Evolutionary conservation across 805 yeast species (phyloP).

Genomic region (Yarrowia divulgata): DNA sequence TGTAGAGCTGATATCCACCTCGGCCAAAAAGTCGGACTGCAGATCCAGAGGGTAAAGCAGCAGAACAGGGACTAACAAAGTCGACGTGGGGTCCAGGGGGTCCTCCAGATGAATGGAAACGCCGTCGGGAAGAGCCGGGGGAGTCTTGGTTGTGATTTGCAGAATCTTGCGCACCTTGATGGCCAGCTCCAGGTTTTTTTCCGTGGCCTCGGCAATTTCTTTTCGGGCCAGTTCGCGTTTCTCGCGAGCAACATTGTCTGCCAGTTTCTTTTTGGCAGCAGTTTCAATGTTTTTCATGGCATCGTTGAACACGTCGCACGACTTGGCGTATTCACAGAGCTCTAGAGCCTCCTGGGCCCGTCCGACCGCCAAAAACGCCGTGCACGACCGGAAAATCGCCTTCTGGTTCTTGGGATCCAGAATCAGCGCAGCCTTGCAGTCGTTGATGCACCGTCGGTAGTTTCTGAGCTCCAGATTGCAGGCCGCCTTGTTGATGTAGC

Average conservation of each 20-base stretch:
- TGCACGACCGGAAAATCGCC: conserved; percentile 85
- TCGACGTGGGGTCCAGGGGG: conserved; percentile 60
- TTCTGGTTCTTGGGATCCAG: conserved; percentile 75
- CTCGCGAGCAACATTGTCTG: conserved; percentile 41
- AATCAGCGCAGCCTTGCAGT: conserved; percentile 74
- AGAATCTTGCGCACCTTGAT: conserved; percentile 64
- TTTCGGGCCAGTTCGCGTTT: conserved; percentile 47
- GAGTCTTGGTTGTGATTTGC: conserved; percentile 58
- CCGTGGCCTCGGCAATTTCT: conserved; percentile 51
- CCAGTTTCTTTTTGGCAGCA: conserved; percentile 53
- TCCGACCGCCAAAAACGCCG: conserved; percentile 74
- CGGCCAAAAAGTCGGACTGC: conserved; percentile 82
- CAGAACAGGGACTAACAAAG: conserved; percentile 80
- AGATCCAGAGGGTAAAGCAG: conserved; percentile 81
- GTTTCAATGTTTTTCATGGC: conserved; percentile 59
- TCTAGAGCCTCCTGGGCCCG: conserved; percentile 74
- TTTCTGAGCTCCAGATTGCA: conserved; percentile 86
- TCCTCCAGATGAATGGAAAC: conserved; percentile 46
- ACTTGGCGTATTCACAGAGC: conserved; percentile 69
- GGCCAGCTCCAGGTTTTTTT: conserved; percentile 63
- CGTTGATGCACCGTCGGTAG: conserved; percentile 84
- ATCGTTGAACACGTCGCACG: conserved; percentile 64
- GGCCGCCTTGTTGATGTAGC: conserved; percentile 86
- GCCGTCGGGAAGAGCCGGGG: conserved; percentile 62
- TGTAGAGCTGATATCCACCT: conserved; percentile 74